Evolutionary conservation across 2,329 filamentous ascomycete species (phyloP), one percentile per base, ranked within the genome.

Genomic region (Fusarium temperatum): DNA sequence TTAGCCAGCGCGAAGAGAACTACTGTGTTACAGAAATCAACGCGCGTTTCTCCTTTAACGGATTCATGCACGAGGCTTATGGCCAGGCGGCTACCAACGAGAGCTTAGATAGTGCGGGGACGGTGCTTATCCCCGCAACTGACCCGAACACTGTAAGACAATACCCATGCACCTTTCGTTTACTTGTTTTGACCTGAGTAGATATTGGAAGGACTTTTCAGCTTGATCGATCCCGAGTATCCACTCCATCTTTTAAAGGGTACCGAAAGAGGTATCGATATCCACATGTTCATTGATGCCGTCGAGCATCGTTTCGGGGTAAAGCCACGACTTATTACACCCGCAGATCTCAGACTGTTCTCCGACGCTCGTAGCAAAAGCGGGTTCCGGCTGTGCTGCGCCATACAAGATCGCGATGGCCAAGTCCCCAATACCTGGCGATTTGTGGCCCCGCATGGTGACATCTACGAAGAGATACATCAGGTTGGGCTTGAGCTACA

Each of bases 1-100:
- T 39, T 6, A 44, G 51, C 4, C 42, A 64, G 3, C 66, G 56
- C 22, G 22, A 61, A 22, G 78, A 82, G 39, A 75, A 73, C 20
- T 82, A 78, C 32, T 64, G 78, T 12, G 80, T 85, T 11, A 83
- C 82, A 6, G 84, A 85, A 28, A 84, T 85, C 41, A 85, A 85
- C 54, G 83, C 82, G 3, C 79, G 84, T 1, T 85, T 84, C 56
- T 76, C 78, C 17, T 84, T 84, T 63, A 85, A 85, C 48, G 82
- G 81, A 0, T 82, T 80, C 35, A 63, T 83, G 71, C 75, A 81
- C 39, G 64, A 72, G 22, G 68, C 74, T 0, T 79, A 81, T 36
- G 81, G 81, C 1, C 80, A 83, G 13, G 41, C 78, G 26, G 79
- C 75, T 12, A 63, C 83, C 3, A 72, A 79, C 20, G 44, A 39